A percentile compares a stretch with the other conserved stretches of the same genome.
phyloP scores from a whole-genome alignment of 2,329 filamentous ascomycete genomes.

The Allantophomopsis cytisporea region DNA sequence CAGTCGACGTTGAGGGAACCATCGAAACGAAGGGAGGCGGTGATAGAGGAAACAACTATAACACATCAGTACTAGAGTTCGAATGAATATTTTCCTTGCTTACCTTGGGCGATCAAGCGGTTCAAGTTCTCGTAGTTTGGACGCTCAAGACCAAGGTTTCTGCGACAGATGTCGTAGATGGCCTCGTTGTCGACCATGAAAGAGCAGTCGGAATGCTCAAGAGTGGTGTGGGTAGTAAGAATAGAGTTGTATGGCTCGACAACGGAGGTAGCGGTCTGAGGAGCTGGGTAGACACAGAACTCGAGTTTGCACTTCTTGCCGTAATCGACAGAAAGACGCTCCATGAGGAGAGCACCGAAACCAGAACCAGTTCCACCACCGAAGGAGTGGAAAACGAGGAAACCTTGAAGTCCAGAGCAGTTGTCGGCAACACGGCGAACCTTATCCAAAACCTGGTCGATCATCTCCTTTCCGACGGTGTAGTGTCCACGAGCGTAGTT shows the following conservation, averaged over 20 bases:
- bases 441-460: slow-evolving; percentile 95
- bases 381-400: slow-evolving; percentile 99
- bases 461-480: slow-evolving; percentile 98
- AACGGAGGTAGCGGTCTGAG: slow-evolving; percentile 91
- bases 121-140: slow-evolving; percentile 99
- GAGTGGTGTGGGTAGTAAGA: slow-evolving; percentile 94
- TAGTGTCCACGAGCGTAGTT: slow-evolving; percentile 99
- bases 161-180: slow-evolving; percentile 98
- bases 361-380: slow-evolving; percentile 97
- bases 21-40: slow-evolving; percentile 94
- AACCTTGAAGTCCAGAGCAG: slow-evolving; percentile 95
- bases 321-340: slow-evolving; percentile 96
- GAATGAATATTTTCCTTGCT: slow-evolving; percentile 4
- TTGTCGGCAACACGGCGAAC: slow-evolving; percentile 95
- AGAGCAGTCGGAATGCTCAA: slow-evolving; percentile 98
- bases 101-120: slow-evolving; percentile 94
- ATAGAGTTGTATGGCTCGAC: slow-evolving; percentile 99
- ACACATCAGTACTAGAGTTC: slow-evolving; percentile 14
- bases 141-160: slow-evolving; percentile 92
- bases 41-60: slow-evolving; percentile 92
- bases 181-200: slow-evolving; percentile 99
- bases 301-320: slow-evolving; percentile 99
- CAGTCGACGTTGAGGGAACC: slow-evolving; percentile 97
- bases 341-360: slow-evolving; percentile 96
- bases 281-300: slow-evolving; percentile 98